These are phyloP conservation scores for Pseudohyphozyma bogoriensis DNA, from an alignment of 768 basidiomycete species.

Conservation along the genomic window DNA sequence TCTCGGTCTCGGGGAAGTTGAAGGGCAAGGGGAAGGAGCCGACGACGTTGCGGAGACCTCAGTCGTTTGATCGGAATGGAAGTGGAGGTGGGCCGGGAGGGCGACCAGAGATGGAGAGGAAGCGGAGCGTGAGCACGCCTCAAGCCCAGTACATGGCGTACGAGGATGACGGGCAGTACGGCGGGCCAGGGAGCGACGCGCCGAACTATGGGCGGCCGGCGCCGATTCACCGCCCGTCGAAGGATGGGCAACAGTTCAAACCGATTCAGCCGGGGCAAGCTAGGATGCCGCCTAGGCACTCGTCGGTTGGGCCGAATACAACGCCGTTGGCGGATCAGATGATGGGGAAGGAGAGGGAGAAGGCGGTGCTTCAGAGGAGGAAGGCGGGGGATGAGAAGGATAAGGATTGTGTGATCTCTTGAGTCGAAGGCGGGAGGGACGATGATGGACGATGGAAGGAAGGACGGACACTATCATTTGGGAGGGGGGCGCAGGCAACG, in stretches of 20 bases:
- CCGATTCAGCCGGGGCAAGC: constrained; percentile 37
- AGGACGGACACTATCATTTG: too few relatives aligned
- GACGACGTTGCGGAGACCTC: too few relatives aligned
- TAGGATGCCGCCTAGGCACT: constrained; percentile 39
- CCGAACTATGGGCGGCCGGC: not conserved
- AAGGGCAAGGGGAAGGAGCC: not conserved
- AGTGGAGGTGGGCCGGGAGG: not conserved
- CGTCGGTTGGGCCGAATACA: not conserved
- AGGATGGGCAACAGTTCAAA: not conserved
- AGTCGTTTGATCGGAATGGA: not conserved
- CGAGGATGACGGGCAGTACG: not conserved
- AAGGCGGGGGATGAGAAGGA: constrained; percentile 48
- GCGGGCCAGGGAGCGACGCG: not conserved
- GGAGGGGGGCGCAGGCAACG: too few relatives aligned
- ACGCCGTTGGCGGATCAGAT: too few relatives aligned
- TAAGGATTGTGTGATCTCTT: constrained; percentile 85
- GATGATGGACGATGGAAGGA: too few relatives aligned
- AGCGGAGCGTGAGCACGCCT: not conserved
- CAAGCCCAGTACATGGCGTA: not conserved
- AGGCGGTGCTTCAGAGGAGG: constrained; percentile 16
- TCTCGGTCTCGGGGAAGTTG: too few relatives aligned
- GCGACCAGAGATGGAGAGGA: not conserved
- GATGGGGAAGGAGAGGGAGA: constrained; percentile 5
- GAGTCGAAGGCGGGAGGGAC: too few relatives aligned
- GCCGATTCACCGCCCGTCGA: not conserved